These are phyloP conservation scores for Crithidia expoeki DNA, from an alignment of 208 protist genomes.

Conservation along the genomic window DNA sequence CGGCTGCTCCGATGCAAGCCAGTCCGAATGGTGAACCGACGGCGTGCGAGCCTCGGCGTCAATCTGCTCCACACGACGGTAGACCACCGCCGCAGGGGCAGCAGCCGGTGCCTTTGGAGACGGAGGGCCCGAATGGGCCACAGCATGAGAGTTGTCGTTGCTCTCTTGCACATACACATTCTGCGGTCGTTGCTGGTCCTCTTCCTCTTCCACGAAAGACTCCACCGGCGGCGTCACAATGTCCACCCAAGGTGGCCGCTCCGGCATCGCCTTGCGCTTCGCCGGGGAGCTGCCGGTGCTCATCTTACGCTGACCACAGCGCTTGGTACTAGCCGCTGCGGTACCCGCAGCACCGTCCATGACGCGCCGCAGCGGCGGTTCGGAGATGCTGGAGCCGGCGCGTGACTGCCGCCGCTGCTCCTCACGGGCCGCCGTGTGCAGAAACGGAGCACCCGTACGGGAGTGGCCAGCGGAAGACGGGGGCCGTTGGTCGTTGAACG, in stretches of 20 bases:
- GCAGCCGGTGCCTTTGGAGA: not conserved
- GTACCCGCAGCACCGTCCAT: not conserved
- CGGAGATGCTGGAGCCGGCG: not conserved
- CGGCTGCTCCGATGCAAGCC: not conserved
- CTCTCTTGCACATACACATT: not conserved
- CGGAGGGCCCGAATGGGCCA: not conserved
- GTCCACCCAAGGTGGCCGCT: conserved; percentile 12
- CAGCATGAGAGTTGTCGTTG: not conserved
- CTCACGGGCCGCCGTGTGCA: conserved; percentile 4
- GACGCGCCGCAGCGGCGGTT: not conserved
- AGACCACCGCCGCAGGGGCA: not conserved
- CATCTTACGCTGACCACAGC: conserved; percentile 1
- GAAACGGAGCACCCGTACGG: not conserved
- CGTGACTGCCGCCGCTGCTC: conserved; percentile 11
- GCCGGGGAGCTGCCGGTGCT: conserved; percentile 2
- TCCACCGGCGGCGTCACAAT: conserved; percentile 2
- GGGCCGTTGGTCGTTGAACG: not conserved
- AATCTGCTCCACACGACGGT: conserved; percentile 12
- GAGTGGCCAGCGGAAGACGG: conserved; percentile 1
- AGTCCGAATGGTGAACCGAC: conserved; percentile 1
- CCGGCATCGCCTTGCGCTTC: not conserved
- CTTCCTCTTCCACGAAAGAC: not conserved
- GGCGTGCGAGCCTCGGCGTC: conserved; percentile 13
- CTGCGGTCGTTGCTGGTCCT: not conserved
- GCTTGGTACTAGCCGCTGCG: no score